Base-by-base conservation (phyloP, 805 yeast species). In the Wickerhamiella occidentalis region DNA sequence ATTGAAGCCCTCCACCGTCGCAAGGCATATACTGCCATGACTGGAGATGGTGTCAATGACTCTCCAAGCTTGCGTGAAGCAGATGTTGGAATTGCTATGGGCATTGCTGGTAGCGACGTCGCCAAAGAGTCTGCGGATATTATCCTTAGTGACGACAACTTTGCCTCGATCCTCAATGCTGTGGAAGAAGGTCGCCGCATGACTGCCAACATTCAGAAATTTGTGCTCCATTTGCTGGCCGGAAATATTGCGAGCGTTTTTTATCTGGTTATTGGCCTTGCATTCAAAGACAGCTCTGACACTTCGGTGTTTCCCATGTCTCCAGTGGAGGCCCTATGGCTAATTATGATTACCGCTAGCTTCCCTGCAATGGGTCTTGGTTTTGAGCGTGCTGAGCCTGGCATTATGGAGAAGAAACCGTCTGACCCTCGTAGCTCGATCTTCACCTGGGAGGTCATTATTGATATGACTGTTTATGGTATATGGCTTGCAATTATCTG, bases 11-110 rank as follows among this genome's bases (percentile, higher is more conserved):
- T 69, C 57, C 87, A 74, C 68, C 79, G 74, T 59, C 76, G 76
- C 63, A 66, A 72, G 54, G 69, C 78, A 61, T 73, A 78, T 64
- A 73, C 80, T 65, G 98, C 98, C 1, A 97, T 90, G 30, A 92
- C 99, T 35, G 99, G 98, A 62, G 99, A 92, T 65, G 99, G 99
- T 67, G 90, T 97, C 7, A 92, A 92, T 64, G 99, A 92, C 73
- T 98, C 97, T 0, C 96, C 96, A 13, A 97, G 98, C 2, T 74
- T 92, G 61, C 86, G 90, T 61, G 72, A 88, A 52, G 99, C 98
- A 0, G 97, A 92, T 68, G 95, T 92, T 51, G 99, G 99, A 1
- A 90, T 92, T 62, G 85, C 97, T 2, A 92, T 92, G 99, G 99
- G 99, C 56, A 85, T 88, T 53, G 76, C 95, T 7, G 99, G 99